Evolutionary conservation across 345 rosid species (phyloP).

Genomic region (thale cress (Arabidopsis thaliana)): DNA sequence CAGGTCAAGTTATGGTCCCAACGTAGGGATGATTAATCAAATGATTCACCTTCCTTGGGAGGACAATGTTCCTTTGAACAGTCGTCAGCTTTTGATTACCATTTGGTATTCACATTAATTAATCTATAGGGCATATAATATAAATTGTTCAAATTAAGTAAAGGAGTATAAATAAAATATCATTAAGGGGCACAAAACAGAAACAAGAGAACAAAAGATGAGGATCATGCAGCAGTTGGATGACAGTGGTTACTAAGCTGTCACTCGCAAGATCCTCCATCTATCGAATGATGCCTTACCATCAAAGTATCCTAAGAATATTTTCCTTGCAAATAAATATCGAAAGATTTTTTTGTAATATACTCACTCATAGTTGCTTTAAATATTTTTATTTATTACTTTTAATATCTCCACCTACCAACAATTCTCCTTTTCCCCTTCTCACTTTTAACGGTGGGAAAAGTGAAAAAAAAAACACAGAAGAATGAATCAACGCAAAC

Average conservation of each 20-base stretch:
- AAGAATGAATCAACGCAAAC: not conserved
- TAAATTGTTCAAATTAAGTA: not conserved
- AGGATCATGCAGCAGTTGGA: slow-evolving; percentile 29
- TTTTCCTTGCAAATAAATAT: not conserved
- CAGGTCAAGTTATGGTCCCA: not conserved
- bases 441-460: not conserved
- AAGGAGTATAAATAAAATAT: not conserved
- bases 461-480: not conserved
- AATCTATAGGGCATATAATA: too few relatives aligned
- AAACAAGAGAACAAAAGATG: slow-evolving; percentile 36
- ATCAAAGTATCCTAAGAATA: slow-evolving; percentile 19
- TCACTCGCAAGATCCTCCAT: slow-evolving; percentile 29
- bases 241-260: slow-evolving; percentile 42
- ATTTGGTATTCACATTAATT: too few relatives aligned
- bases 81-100: too few relatives aligned
- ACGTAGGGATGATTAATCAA: too few relatives aligned
- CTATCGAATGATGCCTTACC: slow-evolving; percentile 27
- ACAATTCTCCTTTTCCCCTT: not conserved
- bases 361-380: not conserved
- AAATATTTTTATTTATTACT: not conserved
- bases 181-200: slow-evolving; percentile 16
- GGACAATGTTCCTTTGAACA: too few relatives aligned
- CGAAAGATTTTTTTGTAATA: not conserved
- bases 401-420: slow-evolving; percentile 18
- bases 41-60: too few relatives aligned